Percentiles rank a stretch among this genome's conserved stretches.
Evolutionary conservation across 2,329 filamentous ascomycete species (phyloP).

Genomic region (Clarireedia sp.): DNA sequence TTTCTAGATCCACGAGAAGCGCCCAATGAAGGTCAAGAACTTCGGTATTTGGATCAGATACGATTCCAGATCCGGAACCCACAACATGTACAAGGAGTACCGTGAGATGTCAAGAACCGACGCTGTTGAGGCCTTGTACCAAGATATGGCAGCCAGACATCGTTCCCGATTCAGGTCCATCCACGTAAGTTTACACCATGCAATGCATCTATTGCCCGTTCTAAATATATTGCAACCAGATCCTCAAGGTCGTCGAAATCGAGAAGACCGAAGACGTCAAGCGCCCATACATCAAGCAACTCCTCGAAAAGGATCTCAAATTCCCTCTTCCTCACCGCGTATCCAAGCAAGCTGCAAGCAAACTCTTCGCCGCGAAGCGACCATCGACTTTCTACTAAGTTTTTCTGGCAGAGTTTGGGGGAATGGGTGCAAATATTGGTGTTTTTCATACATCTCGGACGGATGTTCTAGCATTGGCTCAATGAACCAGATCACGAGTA

Average conservation of each 20-base stretch:
- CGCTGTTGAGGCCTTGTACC: conserved; percentile 94
- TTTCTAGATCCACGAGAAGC: conserved; percentile 89
- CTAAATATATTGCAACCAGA: conserved; percentile 43
- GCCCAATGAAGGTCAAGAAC: conserved; percentile 99
- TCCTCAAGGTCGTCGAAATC: conserved; percentile 96
- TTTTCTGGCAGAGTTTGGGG: conserved; percentile 18
- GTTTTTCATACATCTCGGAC: conserved; percentile 29
- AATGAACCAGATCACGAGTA: conserved; percentile 26
- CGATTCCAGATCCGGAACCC: conserved; percentile 98
- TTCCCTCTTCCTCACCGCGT: conserved; percentile 98
- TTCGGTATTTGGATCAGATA: conserved; percentile 99
- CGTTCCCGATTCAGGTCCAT: conserved; percentile 96
- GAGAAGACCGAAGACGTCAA: conserved; percentile 92
- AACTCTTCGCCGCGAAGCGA: conserved; percentile 87
- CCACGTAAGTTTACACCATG: conserved; percentile 62
- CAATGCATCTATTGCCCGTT: background rate
- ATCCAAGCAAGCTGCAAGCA: conserved; percentile 73
- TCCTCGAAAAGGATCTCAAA: conserved; percentile 86
- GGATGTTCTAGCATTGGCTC: conserved; percentile 31
- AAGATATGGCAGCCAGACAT: conserved; percentile 99
- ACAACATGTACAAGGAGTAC: conserved; percentile 99
- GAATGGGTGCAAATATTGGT: conserved; percentile 21
- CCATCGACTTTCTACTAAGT: conserved; percentile 89
- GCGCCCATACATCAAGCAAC: conserved; percentile 99
- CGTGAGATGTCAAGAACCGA: conserved; percentile 95